Evolutionary conservation across 495 filamentous ascomycete species (phyloP), one percentile per base, ranked within the genome.

Genomic region (Acidomyces sp.): DNA sequence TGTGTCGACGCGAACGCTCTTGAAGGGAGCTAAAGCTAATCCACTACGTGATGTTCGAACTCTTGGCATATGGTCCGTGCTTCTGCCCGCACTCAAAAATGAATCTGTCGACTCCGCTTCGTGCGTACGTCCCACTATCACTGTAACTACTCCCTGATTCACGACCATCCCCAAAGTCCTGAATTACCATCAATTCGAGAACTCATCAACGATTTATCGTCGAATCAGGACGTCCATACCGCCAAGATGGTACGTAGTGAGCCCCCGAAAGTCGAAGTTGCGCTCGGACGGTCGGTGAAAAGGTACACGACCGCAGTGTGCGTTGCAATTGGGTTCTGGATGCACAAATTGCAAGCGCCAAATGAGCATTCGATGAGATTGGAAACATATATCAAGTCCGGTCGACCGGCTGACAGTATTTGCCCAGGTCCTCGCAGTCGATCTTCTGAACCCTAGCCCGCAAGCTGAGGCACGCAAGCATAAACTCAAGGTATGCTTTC

Each of bases 361-460:
- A n/a, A n/a, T n/a, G n/a, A n/a, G n/a, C n/a, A n/a, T n/a, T n/a
- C n/a, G n/a, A n/a, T n/a, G n/a, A n/a, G n/a, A n/a, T n/a, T n/a
- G n/a, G n/a, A n/a, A n/a, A n/a, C n/a, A n/a, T n/a, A n/a, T n/a
- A n/a, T n/a, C n/a, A n/a, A n/a, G n/a, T n/a, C n/a, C n/a, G n/a
- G n/a, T n/a, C n/a, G n/a, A n/a, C n/a, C n/a, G n/a, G 18, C 17
- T 25, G 21, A 39, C 12, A 39, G 18, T 3, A 15, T 25, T 16
- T 23, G 3, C 20, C 10, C 35, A 97, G 90, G 86, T 94, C 87
- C 86, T 97, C 77, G 88, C 90, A 67, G 80, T 95, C 74, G 90
- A 97, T 79, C 87, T 97, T 55, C 82, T 97, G 67, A 95, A 97
- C 79, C 90, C 90, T 56, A 80, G 77, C 59, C 85, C 90, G 62